A percentile compares a stretch with the other conserved stretches of the same genome.
Conservation (phyloP, 2,329 filamentous ascomycete species). For the Ilyonectria sp. region DNA sequence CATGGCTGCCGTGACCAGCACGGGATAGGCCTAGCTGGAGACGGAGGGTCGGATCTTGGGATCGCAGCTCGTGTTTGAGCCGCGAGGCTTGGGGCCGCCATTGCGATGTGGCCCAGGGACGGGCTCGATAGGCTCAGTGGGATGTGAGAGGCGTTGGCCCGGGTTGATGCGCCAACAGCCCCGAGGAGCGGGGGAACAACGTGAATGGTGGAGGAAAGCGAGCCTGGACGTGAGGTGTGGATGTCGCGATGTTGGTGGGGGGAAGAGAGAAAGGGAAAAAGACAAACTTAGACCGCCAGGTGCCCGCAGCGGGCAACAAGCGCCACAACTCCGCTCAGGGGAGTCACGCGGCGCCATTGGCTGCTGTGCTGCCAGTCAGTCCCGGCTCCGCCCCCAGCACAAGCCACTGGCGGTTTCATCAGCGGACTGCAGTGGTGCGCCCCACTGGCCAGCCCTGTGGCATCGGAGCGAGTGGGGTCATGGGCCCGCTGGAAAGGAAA, state of each 20-base stretch:
- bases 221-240: background rate
- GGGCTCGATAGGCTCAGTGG: background rate
- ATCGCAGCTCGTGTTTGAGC: slow-evolving; percentile 28
- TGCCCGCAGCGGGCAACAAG: background rate
- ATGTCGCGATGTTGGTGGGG: too few relatives aligned
- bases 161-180: slow-evolving; percentile 13
- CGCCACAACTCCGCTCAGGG: slow-evolving; percentile 17
- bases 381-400: slow-evolving; percentile 15
- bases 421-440: slow-evolving; percentile 18
- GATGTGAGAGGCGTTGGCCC: slow-evolving; percentile 3
- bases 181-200: slow-evolving; percentile 18
- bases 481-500: background rate
- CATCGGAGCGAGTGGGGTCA: slow-evolving; percentile 6
- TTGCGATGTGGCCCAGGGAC: slow-evolving; percentile 12
- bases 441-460: slow-evolving; percentile 27
- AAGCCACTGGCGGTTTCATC: slow-evolving; percentile 19
- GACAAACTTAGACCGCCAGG: background rate
- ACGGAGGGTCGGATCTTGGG: slow-evolving; percentile 14
- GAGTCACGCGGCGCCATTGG: slow-evolving; percentile 17
- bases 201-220: slow-evolving; percentile 27
- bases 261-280: too few relatives aligned
- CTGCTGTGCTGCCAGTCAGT: background rate
- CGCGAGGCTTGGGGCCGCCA: slow-evolving; percentile 15
- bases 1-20: slow-evolving; percentile 2
- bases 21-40: slow-evolving; percentile 1